These are phyloP conservation scores for Candida chilensis DNA, from an alignment of 805 yeast genomes.

Conservation along the genomic window DNA sequence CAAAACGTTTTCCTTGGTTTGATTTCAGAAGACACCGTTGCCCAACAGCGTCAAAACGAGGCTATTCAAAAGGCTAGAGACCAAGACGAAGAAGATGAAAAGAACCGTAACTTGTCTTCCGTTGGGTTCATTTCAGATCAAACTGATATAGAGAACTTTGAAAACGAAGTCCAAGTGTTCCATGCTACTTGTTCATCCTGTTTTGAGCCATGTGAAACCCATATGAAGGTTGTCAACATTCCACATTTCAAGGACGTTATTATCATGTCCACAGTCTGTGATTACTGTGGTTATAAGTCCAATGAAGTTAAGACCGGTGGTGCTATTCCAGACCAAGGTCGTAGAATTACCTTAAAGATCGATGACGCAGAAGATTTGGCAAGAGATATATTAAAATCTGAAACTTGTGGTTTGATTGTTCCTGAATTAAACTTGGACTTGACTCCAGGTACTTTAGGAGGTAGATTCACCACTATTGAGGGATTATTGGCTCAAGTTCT, in stretches of 20 bases:
- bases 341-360: slow-evolving; percentile 58
- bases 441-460: slow-evolving; percentile 95
- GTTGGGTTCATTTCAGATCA: slow-evolving; percentile 60
- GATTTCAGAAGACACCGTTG: slow-evolving; percentile 58
- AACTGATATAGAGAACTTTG: slow-evolving; percentile 75
- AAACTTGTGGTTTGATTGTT: slow-evolving; percentile 76
- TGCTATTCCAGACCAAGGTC: slow-evolving; percentile 82
- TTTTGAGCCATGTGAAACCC: slow-evolving; percentile 73
- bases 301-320: slow-evolving; percentile 99
- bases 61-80: too few species aligned
- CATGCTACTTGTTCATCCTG: slow-evolving; percentile 91
- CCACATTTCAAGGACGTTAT: slow-evolving; percentile 98
- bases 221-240: slow-evolving; percentile 92
- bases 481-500: slow-evolving; percentile 84
- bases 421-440: slow-evolving; percentile 90
- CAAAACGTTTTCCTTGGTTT: slow-evolving; percentile 84
- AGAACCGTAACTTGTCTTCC: slow-evolving; percentile 26
- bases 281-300: slow-evolving; percentile 87
- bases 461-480: slow-evolving; percentile 94
- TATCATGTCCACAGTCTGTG: slow-evolving; percentile 92
- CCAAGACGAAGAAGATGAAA: slow-evolving; percentile 3
- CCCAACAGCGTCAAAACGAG: slow-evolving; percentile 29
- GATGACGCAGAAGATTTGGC: slow-evolving; percentile 90
- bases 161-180: slow-evolving; percentile 89
- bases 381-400: slow-evolving; percentile 90